phyloP scores from a whole-genome alignment of 2,329 filamentous ascomycete genomes.

The Exophiala alcalophila region DNA sequence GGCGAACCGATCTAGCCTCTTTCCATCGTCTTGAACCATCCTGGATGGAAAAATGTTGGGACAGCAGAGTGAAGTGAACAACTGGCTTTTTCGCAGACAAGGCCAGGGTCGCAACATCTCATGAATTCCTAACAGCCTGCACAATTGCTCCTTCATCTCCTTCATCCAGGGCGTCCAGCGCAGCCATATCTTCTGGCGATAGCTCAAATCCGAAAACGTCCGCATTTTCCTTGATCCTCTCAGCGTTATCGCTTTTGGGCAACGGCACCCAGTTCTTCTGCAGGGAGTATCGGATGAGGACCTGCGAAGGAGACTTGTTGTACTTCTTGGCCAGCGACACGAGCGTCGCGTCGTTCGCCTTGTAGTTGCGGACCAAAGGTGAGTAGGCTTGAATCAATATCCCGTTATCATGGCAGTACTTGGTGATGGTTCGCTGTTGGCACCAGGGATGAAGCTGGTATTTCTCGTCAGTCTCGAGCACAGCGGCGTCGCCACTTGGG shows the following conservation, averaged over 20 bases:
- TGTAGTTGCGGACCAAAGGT: slow-evolving; percentile 62
- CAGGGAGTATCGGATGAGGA: slow-evolving; percentile 76
- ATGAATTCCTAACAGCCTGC: slow-evolving; percentile 46
- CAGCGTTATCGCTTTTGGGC: slow-evolving; percentile 69
- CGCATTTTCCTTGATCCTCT: slow-evolving; percentile 64
- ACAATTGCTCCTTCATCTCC: slow-evolving; percentile 49
- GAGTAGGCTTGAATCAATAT: slow-evolving; percentile 56
- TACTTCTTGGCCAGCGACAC: slow-evolving; percentile 67
- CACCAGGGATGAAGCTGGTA: slow-evolving; percentile 67
- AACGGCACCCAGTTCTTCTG: slow-evolving; percentile 73
- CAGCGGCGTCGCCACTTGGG: neutral
- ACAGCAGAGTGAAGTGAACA: no score
- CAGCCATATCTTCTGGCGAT: slow-evolving; percentile 55
- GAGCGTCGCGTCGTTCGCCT: slow-evolving; percentile 66
- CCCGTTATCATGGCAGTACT: slow-evolving; percentile 52
- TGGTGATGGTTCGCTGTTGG: slow-evolving; percentile 60
- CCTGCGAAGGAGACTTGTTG: slow-evolving; percentile 69
- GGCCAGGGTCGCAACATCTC: neutral
- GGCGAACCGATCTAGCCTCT: no score
- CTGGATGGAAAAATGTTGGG: no score
- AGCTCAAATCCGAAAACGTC: slow-evolving; percentile 62
- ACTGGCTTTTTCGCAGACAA: no score
- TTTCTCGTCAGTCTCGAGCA: neutral
- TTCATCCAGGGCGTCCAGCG: slow-evolving; percentile 52
- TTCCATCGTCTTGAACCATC: no score